Percentiles rank a stretch among this genome's conserved stretches.
phyloP scores from a whole-genome alignment of 163 green algal genomes.

The Picocystis sp. region DNA sequence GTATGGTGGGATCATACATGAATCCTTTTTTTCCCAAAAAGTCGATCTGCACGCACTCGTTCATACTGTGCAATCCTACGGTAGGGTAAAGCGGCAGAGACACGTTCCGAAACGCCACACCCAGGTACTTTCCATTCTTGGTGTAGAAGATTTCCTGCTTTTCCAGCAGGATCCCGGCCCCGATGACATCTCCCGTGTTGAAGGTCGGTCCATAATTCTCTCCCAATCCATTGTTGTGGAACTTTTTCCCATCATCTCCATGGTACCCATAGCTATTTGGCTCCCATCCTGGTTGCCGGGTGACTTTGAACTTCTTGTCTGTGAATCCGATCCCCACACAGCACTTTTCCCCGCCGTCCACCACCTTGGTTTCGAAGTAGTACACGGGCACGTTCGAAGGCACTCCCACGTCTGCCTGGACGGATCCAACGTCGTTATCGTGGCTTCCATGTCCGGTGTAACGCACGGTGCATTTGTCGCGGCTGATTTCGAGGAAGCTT shows the following conservation, averaged over 20 bases:
- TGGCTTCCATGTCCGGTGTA: constrained; percentile 48
- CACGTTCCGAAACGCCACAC: constrained; percentile 29
- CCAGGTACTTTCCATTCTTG: constrained; percentile 45
- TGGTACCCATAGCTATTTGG: constrained; percentile 66
- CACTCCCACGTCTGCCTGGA: constrained; percentile 42
- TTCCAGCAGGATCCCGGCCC: constrained; percentile 54
- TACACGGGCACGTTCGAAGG: constrained; percentile 40
- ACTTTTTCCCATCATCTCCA: constrained; percentile 62
- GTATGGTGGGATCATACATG: constrained; percentile 50
- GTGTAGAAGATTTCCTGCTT: constrained; percentile 76
- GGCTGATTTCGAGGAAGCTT: constrained; percentile 24
- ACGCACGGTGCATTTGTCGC: constrained; percentile 47
- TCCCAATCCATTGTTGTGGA: constrained; percentile 19
- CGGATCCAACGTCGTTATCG: constrained; percentile 49
- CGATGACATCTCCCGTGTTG: constrained; percentile 48
- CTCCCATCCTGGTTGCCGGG: constrained; percentile 69
- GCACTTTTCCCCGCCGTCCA: constrained; percentile 36
- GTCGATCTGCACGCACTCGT: constrained; percentile 12
- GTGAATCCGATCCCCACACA: constrained; percentile 61
- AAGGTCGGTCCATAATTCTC: constrained; percentile 41
- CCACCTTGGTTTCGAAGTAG: constrained; percentile 64
- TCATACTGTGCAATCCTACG: constrained; percentile 48
- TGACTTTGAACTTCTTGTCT: constrained; percentile 45
- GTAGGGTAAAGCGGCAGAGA: constrained; percentile 43
- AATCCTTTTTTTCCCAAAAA: constrained; percentile 56